Conservation (phyloP, 345 rosid species). For the Brassica juncea region DNA sequence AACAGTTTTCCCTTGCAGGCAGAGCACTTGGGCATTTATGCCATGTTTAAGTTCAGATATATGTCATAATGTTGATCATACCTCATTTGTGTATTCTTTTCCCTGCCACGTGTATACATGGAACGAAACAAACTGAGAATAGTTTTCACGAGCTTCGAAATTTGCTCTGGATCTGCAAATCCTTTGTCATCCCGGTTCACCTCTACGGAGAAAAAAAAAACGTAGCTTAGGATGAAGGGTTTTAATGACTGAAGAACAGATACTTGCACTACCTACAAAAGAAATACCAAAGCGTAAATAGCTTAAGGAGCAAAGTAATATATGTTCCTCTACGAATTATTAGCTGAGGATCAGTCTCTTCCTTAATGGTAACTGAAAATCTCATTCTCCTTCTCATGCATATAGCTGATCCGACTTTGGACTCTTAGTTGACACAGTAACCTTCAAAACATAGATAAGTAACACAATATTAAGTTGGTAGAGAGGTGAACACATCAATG, state of each 20-base stretch:
- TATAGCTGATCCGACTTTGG: too few species aligned
- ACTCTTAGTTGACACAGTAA: too few species aligned
- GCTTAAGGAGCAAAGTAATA: too few species aligned
- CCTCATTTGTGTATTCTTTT: conserved; percentile 94
- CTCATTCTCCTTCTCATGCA: too few species aligned
- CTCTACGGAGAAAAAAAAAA: not conserved
- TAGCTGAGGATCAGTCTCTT: too few species aligned
- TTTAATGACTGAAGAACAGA: not conserved
- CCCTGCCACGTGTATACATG: conserved; percentile 97
- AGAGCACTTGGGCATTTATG: not conserved
- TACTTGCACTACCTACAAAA: conserved; percentile 32
- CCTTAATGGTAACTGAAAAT: too few species aligned
- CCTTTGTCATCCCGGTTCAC: conserved; percentile 71
- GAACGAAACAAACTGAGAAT: conserved; percentile 92
- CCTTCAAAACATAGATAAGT: too few species aligned
- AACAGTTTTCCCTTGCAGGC: not conserved
- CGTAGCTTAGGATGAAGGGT: conserved; percentile 18
- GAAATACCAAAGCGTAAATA: too few species aligned
- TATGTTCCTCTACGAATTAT: too few species aligned
- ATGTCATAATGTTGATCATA: conserved; percentile 27
- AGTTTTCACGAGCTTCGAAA: conserved; percentile 82
- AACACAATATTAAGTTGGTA: too few species aligned
- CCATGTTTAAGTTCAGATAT: not conserved
- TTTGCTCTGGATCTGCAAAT: conserved; percentile 85
- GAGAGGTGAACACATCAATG: too few species aligned